Evolutionary conservation across 768 basidiomycete species (phyloP).

Genomic region (Auriscalpium orientale): DNA sequence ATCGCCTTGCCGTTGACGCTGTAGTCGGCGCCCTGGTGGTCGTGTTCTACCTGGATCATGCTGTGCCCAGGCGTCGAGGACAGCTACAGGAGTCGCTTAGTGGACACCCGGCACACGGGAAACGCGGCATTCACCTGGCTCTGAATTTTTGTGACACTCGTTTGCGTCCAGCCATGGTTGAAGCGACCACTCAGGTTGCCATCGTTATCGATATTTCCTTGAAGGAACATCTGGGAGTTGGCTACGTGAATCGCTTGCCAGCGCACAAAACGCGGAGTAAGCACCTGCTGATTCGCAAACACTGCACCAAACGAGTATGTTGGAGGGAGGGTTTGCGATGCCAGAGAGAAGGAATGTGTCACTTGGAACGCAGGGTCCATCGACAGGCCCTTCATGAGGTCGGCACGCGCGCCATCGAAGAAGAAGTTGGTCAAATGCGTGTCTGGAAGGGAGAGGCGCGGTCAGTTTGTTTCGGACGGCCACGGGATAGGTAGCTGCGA

Average conservation of each 20-base stretch:
- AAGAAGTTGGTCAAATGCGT: constrained; percentile 91
- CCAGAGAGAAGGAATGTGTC: constrained; percentile 90
- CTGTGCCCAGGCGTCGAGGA: constrained; percentile 73
- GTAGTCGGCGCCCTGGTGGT: constrained; percentile 84
- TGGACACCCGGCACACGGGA: neutral
- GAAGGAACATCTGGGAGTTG: constrained; percentile 68
- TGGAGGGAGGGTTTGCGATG: constrained; percentile 74
- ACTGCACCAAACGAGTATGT: constrained; percentile 94
- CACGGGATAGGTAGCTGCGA: constrained; percentile 18
- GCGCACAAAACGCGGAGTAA: constrained; percentile 13
- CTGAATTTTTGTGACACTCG: constrained; percentile 77
- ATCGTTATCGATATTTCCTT: constrained; percentile 91
- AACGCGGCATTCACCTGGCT: constrained; percentile 58
- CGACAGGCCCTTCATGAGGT: constrained; percentile 89
- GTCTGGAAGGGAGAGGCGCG: constrained; percentile 35
- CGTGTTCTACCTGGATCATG: constrained; percentile 92
- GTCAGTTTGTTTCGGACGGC: neutral
- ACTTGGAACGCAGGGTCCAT: constrained; percentile 96
- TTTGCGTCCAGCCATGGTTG: constrained; percentile 82
- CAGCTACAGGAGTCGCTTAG: constrained; percentile 39
- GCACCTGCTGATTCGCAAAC: constrained; percentile 77
- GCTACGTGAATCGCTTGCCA: neutral
- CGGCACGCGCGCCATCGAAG: constrained; percentile 96
- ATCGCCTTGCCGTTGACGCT: constrained; percentile 79
- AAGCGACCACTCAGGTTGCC: constrained; percentile 83